Conservation (phyloP, 2,329 filamentous ascomycete species). For the Allantophomopsis lycopodina region DNA sequence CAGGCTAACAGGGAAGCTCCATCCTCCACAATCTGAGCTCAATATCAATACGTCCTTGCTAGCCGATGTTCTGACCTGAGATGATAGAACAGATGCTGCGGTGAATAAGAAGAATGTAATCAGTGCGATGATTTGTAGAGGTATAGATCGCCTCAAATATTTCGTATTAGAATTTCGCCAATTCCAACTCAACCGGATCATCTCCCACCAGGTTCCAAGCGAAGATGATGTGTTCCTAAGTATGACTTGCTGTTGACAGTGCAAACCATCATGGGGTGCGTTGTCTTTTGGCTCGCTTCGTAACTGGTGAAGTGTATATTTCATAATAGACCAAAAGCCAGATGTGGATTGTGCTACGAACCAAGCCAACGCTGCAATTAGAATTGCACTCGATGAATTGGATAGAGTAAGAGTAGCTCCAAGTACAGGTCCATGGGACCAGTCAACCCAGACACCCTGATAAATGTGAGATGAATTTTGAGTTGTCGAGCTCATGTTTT, state of each 20-base stretch:
- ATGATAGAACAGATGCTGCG: neutral
- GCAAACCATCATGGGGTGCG: neutral
- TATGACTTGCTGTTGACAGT: neutral
- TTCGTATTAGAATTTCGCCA: neutral
- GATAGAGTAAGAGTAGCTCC: neutral
- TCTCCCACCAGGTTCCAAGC: neutral
- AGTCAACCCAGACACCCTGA: constrained; percentile 1
- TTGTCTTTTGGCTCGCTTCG: neutral
- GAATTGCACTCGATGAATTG: neutral
- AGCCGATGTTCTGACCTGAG: neutral
- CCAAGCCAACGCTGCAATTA: neutral
- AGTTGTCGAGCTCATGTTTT: too few relatives aligned
- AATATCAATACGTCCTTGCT: neutral
- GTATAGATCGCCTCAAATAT: neutral
- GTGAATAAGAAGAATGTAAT: neutral
- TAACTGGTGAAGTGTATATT: neutral
- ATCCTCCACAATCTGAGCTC: neutral
- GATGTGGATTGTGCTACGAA: neutral
- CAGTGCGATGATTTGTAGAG: neutral
- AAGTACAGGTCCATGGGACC: neutral
- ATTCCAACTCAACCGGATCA: neutral
- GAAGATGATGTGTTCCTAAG: neutral
- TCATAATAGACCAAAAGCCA: neutral
- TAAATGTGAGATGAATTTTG: constrained; percentile 1
- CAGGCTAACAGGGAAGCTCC: neutral